phyloP scores from a whole-genome alignment of 495 filamentous ascomycete species.

The Tirmania nivea region DNA sequence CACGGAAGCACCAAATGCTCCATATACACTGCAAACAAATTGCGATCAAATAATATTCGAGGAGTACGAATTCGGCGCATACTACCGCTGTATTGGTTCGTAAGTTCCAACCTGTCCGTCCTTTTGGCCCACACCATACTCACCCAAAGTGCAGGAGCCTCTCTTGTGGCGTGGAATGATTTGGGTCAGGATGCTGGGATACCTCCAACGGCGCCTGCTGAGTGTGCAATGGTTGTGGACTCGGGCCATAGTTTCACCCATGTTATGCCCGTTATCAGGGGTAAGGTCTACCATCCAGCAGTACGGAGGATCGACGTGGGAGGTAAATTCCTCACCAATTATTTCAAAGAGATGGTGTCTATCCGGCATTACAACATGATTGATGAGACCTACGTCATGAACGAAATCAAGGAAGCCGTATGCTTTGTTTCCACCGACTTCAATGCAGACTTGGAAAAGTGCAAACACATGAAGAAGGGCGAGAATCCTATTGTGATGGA shows the following conservation, averaged over 20 bases:
- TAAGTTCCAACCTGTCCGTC: slow-evolving; percentile 11
- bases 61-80: slow-evolving; percentile 84
- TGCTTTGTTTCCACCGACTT: slow-evolving; percentile 74
- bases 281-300: slow-evolving; percentile 54
- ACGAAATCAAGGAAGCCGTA: slow-evolving; percentile 79
- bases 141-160: slow-evolving; percentile 28
- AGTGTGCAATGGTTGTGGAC: slow-evolving; percentile 73
- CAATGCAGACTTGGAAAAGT: slow-evolving; percentile 46
- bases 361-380: slow-evolving; percentile 84
- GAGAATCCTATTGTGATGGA: slow-evolving; percentile 67
- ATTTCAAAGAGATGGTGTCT: slow-evolving; percentile 73
- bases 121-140: neutral
- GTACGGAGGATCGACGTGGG: slow-evolving; percentile 78
- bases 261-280: slow-evolving; percentile 66
- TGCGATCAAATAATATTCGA: slow-evolving; percentile 96
- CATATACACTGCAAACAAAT: slow-evolving; percentile 59
- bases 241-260: slow-evolving; percentile 86
- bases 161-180: slow-evolving; percentile 72
- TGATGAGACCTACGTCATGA: slow-evolving; percentile 77
- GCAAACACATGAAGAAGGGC: slow-evolving; percentile 22
- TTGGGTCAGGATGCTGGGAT: slow-evolving; percentile 22
- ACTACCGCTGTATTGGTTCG: slow-evolving; percentile 52
- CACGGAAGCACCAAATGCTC: slow-evolving; percentile 76
- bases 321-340: slow-evolving; percentile 86
- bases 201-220: slow-evolving; percentile 41